These are phyloP conservation scores for Mycena indigotica DNA, from an alignment of 768 basidiomycete species.

Conservation along the genomic window DNA sequence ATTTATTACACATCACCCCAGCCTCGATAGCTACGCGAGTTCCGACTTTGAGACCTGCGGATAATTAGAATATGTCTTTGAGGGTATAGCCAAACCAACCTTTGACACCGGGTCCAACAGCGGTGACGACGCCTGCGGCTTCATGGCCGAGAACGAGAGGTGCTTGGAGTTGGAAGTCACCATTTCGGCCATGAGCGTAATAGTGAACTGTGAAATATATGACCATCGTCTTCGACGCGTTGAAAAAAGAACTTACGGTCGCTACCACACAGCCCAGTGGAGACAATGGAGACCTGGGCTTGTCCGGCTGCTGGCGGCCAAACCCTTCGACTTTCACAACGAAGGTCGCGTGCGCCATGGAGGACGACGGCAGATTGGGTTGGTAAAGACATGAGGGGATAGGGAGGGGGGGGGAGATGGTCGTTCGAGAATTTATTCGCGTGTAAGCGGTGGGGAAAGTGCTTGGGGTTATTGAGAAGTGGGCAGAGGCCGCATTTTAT, in stretches of 20 bases:
- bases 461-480: not conserved
- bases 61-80: not conserved
- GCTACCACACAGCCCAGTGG: constrained; percentile 91
- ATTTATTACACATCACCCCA: constrained; percentile 83
- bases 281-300: constrained; percentile 75
- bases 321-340: constrained; percentile 70
- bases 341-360: constrained; percentile 81
- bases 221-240: constrained; percentile 1
- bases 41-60: constrained; percentile 60
- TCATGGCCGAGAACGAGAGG: constrained; percentile 95
- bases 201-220: constrained; percentile 71
- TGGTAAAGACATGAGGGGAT: constrained; percentile 43
- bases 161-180: constrained; percentile 82
- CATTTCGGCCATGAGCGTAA: constrained; percentile 86
- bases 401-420: constrained; percentile 7
- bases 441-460: not conserved
- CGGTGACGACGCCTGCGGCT: constrained; percentile 82
- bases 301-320: constrained; percentile 73
- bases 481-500: not conserved
- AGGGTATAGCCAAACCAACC: not conserved
- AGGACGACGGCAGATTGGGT: constrained; percentile 77
- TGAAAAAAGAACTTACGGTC: constrained; percentile 55
- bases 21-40: constrained; percentile 94
- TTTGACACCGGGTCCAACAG: constrained; percentile 72
- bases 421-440: not conserved